phyloP scores from a whole-genome alignment of 495 filamentous ascomycete species.

The Lophiostoma macrostomum region DNA sequence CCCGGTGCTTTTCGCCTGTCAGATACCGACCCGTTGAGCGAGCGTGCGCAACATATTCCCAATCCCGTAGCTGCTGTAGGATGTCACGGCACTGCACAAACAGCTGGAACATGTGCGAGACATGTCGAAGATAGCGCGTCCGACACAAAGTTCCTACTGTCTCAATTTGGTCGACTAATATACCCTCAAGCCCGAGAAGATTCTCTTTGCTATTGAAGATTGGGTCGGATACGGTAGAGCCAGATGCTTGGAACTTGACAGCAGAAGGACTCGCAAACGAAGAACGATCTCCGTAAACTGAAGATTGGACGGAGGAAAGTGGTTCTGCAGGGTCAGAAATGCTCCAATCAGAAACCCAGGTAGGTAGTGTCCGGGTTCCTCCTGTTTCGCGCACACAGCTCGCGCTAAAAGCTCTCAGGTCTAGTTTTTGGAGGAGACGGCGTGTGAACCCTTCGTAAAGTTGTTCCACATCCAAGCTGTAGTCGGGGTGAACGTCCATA shows the following conservation, averaged over 20 bases:
- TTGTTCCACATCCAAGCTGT: constrained; percentile 4
- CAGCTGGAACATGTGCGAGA: constrained; percentile 18
- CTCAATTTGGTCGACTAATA: constrained; percentile 11
- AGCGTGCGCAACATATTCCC: constrained; percentile 6
- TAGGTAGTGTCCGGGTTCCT: constrained; percentile 5
- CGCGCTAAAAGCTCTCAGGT: constrained; percentile 11
- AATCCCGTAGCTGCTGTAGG: constrained; percentile 10
- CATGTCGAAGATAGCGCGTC: constrained; percentile 9
- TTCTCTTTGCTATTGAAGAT: neutral
- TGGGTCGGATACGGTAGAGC: neutral
- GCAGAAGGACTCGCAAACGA: neutral
- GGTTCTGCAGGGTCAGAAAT: constrained; percentile 8
- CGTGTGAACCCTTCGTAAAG: constrained; percentile 10
- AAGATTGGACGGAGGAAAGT: neutral
- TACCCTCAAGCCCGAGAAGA: constrained; percentile 8
- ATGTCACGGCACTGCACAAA: constrained; percentile 13
- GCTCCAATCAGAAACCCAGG: constrained; percentile 26
- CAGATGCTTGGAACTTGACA: neutral
- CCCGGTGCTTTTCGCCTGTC: constrained; percentile 4
- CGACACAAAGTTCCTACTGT: neutral
- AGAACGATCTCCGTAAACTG: neutral
- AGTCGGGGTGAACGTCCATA: constrained; percentile 16
- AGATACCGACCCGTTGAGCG: constrained; percentile 7
- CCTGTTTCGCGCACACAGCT: neutral
- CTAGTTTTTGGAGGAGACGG: constrained; percentile 1